A percentile compares a stretch with the other conserved stretches of the same genome.
phyloP scores from a whole-genome alignment of 306 rosid genomes.

The Abrus precatorius region DNA sequence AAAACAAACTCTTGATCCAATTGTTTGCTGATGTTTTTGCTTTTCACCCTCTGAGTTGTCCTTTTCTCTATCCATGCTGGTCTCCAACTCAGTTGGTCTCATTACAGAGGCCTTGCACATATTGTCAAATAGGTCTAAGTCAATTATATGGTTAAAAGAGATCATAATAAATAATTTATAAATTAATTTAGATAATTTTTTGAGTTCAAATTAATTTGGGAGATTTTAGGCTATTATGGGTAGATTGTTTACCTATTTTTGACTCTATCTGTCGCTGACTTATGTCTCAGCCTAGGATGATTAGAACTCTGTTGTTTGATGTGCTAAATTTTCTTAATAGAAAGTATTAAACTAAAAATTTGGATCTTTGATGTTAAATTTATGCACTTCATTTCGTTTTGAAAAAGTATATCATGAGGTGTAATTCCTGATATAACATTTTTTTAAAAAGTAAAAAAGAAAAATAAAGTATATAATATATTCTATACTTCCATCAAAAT shows the following conservation, averaged over 20 bases:
- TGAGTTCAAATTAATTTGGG: background rate
- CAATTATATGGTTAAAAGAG: background rate
- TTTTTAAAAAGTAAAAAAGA: background rate
- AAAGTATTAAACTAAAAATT: background rate
- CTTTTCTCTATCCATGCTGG: background rate
- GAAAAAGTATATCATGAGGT: background rate
- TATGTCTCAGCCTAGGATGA: background rate
- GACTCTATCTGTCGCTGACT: conserved; percentile 2
- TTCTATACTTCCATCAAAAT: conserved; percentile 13
- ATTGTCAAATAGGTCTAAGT: background rate
- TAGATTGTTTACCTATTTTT: conserved; percentile 6
- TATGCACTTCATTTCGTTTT: background rate
- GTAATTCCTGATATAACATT: conserved; percentile 5
- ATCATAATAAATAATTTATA: background rate
- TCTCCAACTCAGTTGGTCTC: background rate
- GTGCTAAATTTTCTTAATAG: background rate
- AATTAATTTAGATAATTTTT: background rate
- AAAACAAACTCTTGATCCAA: background rate
- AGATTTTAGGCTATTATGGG: background rate
- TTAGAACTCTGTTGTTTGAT: background rate
- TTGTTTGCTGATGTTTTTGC: background rate
- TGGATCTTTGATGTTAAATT: conserved; percentile 6
- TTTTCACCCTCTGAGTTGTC: background rate
- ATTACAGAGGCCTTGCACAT: background rate
- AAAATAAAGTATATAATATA: background rate